Base-by-base conservation (phyloP, 306 rosid species). In the Cucumis melo region DNA sequence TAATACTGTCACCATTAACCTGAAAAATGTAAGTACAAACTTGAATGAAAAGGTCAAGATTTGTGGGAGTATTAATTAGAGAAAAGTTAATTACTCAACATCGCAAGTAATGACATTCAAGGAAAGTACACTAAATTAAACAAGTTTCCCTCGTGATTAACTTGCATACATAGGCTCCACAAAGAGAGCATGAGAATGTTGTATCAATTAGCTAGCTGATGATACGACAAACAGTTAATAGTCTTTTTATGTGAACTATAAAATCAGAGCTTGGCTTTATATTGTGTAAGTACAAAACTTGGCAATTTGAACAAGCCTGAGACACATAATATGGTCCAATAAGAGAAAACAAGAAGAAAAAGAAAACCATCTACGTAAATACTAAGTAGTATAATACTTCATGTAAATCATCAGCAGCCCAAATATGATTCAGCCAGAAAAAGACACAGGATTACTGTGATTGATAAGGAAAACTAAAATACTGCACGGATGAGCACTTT, bases 1-100 rank as follows among this genome's bases (percentile, higher is more conserved):
- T 89, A 88, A 82, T 78, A 91, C 80, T 53, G 94, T 89, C 5
- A 0, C 80, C 93, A 93, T 86, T 92, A 97, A 89, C 83, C 98
- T 93, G 90, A 83, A 27, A 60, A 17, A 60, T 60, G 14, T 5
- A 27, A 60, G 39, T 12, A 27, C 66, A 60, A 60, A 60, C 66
- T 17, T 56, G 10, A 83, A 59, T 53, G 17, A 50, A 12, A 10
- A n/a, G 8, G 56, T 44, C 36, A 21, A 32, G 13, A 24, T 2
- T 44, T 51, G 15, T 44, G 44, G 14, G 23, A 19, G 23, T 7
- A 38, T 4, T 29, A 10, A 34, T 5, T 13, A 77, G 21, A 61
- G 24, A 54, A 10, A 23, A 36, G 20, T 9, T 50, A 17, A 27
- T 24, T 3, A 19, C 29, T 58, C 41, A 46, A 15, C 10, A 39